Evolutionary conservation across 1,284 basidiomycete species (phyloP).

Genomic region (Peniophora sp.): DNA sequence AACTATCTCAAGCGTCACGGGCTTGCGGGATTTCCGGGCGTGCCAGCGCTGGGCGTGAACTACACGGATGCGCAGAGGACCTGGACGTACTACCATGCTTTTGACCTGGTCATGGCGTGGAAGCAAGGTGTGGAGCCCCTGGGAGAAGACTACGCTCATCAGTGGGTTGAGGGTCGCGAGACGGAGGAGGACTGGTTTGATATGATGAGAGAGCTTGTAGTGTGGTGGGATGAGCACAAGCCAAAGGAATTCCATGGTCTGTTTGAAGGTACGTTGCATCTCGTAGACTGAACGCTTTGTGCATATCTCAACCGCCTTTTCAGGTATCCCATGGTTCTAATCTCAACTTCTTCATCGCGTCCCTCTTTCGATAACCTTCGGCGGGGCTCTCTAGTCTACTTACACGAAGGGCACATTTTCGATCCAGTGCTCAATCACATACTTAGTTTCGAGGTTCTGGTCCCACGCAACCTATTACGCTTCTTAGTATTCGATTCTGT

Average conservation of each 20-base stretch:
- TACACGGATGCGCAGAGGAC: neutral
- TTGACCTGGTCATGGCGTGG: neutral
- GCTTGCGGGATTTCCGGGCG: neutral
- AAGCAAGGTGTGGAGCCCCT: neutral
- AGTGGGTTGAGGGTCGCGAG: neutral
- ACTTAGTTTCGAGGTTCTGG: constrained; percentile 16
- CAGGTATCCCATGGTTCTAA: no score
- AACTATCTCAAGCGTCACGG: neutral
- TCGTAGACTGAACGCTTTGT: no score
- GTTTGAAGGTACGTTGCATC: no score
- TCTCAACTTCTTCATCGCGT: no score
- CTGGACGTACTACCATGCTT: neutral
- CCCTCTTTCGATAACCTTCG: no score
- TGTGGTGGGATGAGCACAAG: neutral
- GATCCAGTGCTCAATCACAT: constrained; percentile 18
- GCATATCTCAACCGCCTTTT: no score
- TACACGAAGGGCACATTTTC: constrained; percentile 13
- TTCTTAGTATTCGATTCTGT: neutral
- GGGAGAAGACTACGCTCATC: neutral
- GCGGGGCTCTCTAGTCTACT: neutral
- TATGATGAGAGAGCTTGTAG: neutral
- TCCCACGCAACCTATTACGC: constrained; percentile 14
- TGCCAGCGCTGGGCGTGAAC: neutral
- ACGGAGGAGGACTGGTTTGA: neutral
- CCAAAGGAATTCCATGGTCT: neutral